phyloP scores from a whole-genome alignment of 2,329 filamentous ascomycete species.

The Ascochyta rabiei region DNA sequence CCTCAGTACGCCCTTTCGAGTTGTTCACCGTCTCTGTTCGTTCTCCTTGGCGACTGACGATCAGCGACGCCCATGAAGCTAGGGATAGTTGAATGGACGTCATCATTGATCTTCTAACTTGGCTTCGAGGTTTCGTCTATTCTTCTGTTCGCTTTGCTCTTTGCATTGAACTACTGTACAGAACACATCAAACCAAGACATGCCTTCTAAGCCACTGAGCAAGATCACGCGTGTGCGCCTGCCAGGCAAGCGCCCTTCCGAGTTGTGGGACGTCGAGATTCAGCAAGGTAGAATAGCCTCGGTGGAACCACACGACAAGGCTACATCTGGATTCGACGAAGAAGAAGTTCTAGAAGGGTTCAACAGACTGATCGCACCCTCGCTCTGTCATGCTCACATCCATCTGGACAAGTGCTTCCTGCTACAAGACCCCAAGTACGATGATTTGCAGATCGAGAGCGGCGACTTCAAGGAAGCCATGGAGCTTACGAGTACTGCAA shows the following conservation, averaged over 20 bases:
- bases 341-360: slow-evolving; percentile 49
- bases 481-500: slow-evolving; percentile 63
- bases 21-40: slow-evolving; percentile 10
- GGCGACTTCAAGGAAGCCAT: slow-evolving; percentile 73
- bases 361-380: slow-evolving; percentile 56
- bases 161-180: neutral
- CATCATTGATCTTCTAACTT: slow-evolving; percentile 16
- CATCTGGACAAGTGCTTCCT: slow-evolving; percentile 73
- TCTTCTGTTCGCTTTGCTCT: neutral
- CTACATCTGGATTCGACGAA: neutral
- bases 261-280: slow-evolving; percentile 48
- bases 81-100: slow-evolving; percentile 14
- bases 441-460: slow-evolving; percentile 63
- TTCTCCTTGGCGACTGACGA: slow-evolving; percentile 18
- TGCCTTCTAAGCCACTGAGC: slow-evolving; percentile 15
- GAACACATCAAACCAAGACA: neutral
- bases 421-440: slow-evolving; percentile 64
- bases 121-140: neutral
- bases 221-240: slow-evolving; percentile 46
- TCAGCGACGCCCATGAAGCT: slow-evolving; percentile 15
- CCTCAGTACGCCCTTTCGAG: neutral
- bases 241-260: slow-evolving; percentile 35
- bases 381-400: slow-evolving; percentile 74
- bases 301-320: slow-evolving; percentile 37
- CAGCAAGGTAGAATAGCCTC: slow-evolving; percentile 41